Conservation (phyloP, 805 yeast species). For the Schwanniomyces polymorphus region DNA sequence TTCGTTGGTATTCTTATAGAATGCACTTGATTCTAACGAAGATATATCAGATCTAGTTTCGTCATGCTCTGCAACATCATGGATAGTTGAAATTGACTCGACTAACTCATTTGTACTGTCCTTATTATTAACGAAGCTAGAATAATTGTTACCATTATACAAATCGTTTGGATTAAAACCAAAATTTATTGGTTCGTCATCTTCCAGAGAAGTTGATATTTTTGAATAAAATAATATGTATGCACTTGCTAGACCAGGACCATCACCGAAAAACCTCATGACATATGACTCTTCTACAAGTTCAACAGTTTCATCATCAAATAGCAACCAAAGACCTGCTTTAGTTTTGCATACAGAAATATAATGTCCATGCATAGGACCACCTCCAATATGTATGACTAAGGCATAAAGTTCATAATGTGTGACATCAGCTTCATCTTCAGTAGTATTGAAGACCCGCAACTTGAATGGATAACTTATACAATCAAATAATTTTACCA, state of each 20-base stretch:
- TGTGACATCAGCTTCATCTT: conserved; percentile 43
- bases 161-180: conserved; percentile 32
- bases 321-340: conserved; percentile 82
- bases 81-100: conserved; percentile 5
- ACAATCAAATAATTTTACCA: conserved; percentile 83
- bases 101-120: conserved; percentile 8
- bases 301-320: conserved; percentile 95
- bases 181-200: conserved; percentile 35
- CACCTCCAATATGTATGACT: conserved; percentile 95
- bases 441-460: conserved; percentile 66
- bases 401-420: conserved; percentile 81
- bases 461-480: conserved; percentile 77
- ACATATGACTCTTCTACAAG: conserved; percentile 82
- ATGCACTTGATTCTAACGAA: conserved; percentile 7
- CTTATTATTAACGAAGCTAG: conserved; percentile 13
- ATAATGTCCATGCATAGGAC: conserved; percentile 97
- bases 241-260: conserved; percentile 86
- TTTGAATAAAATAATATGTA: conserved; percentile 79
- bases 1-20: neutral
- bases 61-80: conserved; percentile 7
- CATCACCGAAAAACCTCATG: conserved; percentile 82
- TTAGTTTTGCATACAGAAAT: conserved; percentile 81
- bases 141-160: conserved; percentile 34
- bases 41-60: conserved; percentile 10
- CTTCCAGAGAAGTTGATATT: conserved; percentile 24